These are phyloP conservation scores for Zoysia japonica DNA, from an alignment of 176 grass and related monocot genomes.

Conservation along the genomic window DNA sequence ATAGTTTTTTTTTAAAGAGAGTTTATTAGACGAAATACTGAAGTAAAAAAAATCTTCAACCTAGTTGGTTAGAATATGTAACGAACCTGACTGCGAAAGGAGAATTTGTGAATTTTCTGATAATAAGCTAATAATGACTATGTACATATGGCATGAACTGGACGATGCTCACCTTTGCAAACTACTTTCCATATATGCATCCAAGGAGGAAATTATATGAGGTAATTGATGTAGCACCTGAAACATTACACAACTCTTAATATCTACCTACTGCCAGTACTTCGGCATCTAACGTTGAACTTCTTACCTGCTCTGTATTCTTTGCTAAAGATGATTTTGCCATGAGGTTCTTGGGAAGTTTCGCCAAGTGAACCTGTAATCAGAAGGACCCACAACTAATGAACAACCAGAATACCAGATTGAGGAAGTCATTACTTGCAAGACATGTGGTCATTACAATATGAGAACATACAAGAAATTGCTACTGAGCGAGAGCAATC, in stretches of 20 bases:
- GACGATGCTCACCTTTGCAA: slow-evolving; percentile 67
- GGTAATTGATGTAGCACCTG: slow-evolving; percentile 73
- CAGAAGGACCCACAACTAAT: slow-evolving; percentile 10
- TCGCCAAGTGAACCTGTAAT: slow-evolving; percentile 60
- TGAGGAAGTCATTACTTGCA: neutral
- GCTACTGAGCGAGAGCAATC: neutral
- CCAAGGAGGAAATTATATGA: slow-evolving; percentile 80
- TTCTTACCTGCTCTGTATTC: slow-evolving; percentile 77
- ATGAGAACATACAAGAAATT: neutral
- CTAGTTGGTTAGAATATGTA: neutral
- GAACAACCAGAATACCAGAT: neutral
- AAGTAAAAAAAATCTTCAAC: slow-evolving; percentile 24
- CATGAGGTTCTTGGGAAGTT: slow-evolving; percentile 84
- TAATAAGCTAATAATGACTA: slow-evolving; percentile 7
- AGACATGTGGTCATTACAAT: neutral
- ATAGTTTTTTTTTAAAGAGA: slow-evolving; percentile 18
- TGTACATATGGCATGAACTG: neutral
- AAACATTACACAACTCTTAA: slow-evolving; percentile 17
- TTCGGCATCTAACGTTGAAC: slow-evolving; percentile 1
- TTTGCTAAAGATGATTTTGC: slow-evolving; percentile 68
- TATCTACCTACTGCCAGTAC: neutral
- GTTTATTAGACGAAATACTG: slow-evolving; percentile 22
- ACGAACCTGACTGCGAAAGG: slow-evolving; percentile 6
- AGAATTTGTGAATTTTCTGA: neutral
- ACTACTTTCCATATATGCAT: slow-evolving; percentile 82